Percentiles rank a stretch among this genome's conserved stretches.
Evolutionary conservation across 169 alveolate species (phyloP).

Genomic region (Plasmodium chabaudi): DNA sequence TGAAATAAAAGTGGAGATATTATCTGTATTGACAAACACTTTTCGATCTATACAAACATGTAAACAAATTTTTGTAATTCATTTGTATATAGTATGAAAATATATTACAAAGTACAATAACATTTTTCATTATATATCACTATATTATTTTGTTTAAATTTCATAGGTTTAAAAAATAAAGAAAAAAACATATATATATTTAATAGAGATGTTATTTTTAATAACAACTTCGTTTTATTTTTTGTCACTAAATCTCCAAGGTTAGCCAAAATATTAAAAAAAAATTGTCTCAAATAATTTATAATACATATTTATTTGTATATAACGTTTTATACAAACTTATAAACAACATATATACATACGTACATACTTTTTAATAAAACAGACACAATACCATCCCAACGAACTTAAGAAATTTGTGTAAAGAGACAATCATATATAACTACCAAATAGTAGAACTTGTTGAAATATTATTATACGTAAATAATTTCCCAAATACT

Average conservation of each 20-base stretch:
- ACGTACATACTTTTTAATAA: neutral
- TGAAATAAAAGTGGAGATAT: slow-evolving; percentile 36
- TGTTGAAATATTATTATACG: slow-evolving; percentile 29
- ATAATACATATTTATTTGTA: slow-evolving; percentile 1
- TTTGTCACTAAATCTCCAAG: slow-evolving; percentile 44
- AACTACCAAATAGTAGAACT: slow-evolving; percentile 47
- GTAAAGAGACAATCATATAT: slow-evolving; percentile 47
- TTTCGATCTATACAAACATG: slow-evolving; percentile 74
- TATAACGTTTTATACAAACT: neutral
- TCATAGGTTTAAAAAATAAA: slow-evolving; percentile 60
- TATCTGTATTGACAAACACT: slow-evolving; percentile 63
- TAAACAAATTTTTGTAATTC: neutral
- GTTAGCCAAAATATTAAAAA: neutral
- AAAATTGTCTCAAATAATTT: neutral
- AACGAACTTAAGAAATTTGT: slow-evolving; percentile 38
- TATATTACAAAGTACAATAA: neutral
- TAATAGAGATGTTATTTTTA: slow-evolving; percentile 49
- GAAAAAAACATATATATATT: slow-evolving; percentile 62
- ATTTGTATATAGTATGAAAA: neutral
- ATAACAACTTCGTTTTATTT: slow-evolving; percentile 56
- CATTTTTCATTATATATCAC: neutral
- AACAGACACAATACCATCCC: slow-evolving; percentile 38
- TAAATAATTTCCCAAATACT: slow-evolving; percentile 35
- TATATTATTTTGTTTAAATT: slow-evolving; percentile 6
- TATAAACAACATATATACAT: neutral